phyloP scores from a whole-genome alignment of 441 rosid genomes.

The Gossypium schwendimanii region DNA sequence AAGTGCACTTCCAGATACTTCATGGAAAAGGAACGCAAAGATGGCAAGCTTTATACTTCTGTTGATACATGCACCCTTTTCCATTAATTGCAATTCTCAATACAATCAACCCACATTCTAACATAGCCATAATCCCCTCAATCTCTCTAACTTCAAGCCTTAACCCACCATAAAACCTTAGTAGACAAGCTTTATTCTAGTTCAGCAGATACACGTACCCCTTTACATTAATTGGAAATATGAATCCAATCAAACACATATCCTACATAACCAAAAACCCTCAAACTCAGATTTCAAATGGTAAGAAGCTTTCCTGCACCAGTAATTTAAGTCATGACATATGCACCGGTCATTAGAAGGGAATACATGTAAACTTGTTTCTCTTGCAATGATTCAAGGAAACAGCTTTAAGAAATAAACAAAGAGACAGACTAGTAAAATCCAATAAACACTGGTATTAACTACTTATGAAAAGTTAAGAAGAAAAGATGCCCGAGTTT shows the following conservation, averaged over 20 bases:
- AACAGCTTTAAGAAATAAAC: background rate
- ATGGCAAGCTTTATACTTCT: background rate
- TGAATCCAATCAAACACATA: background rate
- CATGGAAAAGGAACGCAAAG: background rate
- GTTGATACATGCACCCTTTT: background rate
- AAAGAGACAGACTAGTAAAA: background rate
- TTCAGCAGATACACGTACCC: background rate
- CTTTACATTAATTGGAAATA: background rate
- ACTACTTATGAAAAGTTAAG: background rate
- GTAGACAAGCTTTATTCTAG: background rate
- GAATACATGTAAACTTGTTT: background rate
- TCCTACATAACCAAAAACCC: background rate
- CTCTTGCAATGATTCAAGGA: background rate
- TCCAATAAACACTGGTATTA: background rate
- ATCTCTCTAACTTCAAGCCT: background rate
- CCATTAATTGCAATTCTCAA: background rate
- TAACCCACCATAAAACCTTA: background rate
- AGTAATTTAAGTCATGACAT: background rate
- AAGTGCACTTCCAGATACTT: background rate
- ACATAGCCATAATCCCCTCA: background rate
- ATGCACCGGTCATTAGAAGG: background rate
- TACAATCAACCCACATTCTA: background rate
- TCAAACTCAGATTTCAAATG: background rate
- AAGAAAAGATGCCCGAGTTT: background rate
- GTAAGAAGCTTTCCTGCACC: background rate